Evolutionary conservation across 768 basidiomycete genomes (phyloP), one percentile per base, ranked within the genome.

Genomic region (Leucogyrophana mollusca): DNA sequence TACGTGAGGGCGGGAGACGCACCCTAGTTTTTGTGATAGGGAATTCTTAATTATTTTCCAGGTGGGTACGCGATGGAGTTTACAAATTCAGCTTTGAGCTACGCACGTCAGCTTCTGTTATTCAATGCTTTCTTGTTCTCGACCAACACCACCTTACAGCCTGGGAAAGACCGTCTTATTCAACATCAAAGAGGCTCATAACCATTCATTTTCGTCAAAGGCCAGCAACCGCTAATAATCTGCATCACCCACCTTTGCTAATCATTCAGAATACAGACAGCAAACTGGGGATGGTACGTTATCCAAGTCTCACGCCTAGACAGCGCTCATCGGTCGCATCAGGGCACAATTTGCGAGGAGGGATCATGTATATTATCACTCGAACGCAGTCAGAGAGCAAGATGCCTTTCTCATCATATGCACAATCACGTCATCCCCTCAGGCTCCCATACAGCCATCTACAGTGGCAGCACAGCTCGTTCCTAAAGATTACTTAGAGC

Each of bases 11-110:
- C n/a, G n/a, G n/a, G n/a, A n/a, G n/a, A 40, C 18, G 5, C 36
- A n/a, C 8, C 20, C 16, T 27, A 18, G 4, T 30, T 1, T 10
- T 35, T 32, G 5, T 9, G 16, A 22, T 17, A 7, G 23, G 30
- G 27, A 16, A 41, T 41, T 27, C 39, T 43, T 16, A 46, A 10
- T 22, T 25, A 44, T 27, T 3, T 7, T 24, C 4, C 47, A 91
- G 87, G 69, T 94, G 90, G 90, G 66, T 77, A n/a, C 79, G 91
- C 13, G 86, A 90, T 47, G 90, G 90, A 1, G 68, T 85, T n/a
- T 93, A 80, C 69, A 90, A 83, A 57, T 94, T 93, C 62, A 82
- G 77, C 49, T 92, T 94, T 55, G 90, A 92, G 58, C 70, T 93
- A 54, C 78, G 80, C 58, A 86, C 80, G 88, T 83, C 53, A 53